Evolutionary conservation across 1,284 basidiomycete species (phyloP).

Genomic region (Stygiomarasmius scandens): DNA sequence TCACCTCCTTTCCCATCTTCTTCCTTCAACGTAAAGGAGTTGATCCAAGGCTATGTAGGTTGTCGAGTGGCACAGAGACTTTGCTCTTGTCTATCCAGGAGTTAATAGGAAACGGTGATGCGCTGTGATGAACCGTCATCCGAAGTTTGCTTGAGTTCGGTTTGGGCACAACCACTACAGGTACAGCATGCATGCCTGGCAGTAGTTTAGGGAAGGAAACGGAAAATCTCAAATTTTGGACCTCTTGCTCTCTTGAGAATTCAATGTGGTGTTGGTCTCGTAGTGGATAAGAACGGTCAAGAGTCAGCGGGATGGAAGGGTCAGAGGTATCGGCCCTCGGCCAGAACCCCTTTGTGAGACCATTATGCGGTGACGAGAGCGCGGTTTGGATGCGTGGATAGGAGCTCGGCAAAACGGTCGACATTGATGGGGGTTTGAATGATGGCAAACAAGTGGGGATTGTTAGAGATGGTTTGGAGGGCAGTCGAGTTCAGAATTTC

Average conservation of each 20-base stretch:
- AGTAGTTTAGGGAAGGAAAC: conserved; percentile 37
- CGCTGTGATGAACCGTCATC: conserved; percentile 41
- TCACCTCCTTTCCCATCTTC: no score
- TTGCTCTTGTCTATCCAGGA: conserved; percentile 32
- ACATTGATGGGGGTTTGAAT: conserved; percentile 39
- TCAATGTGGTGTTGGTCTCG: conserved; percentile 12
- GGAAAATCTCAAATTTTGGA: conserved; percentile 36
- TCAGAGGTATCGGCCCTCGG: conserved; percentile 35
- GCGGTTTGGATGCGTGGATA: conserved; percentile 37
- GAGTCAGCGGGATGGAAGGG: conserved; percentile 22
- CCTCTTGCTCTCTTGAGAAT: conserved; percentile 38
- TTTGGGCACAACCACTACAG: conserved; percentile 43
- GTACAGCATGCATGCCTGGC: conserved; percentile 49
- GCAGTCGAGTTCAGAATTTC: conserved; percentile 3
- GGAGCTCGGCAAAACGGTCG: conserved; percentile 28
- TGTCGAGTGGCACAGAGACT: conserved; percentile 26
- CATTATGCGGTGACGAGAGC: conserved; percentile 37
- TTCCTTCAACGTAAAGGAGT: no score
- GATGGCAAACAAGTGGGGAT: conserved; percentile 35
- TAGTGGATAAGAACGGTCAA: conserved; percentile 24
- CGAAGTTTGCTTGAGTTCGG: conserved; percentile 35
- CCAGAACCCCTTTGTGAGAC: conserved; percentile 43
- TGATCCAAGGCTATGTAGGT: background rate
- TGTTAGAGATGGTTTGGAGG: background rate
- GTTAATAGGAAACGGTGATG: conserved; percentile 36